Evolutionary conservation across 2,329 filamentous ascomycete genomes (phyloP).

Genomic region (Ramularia endophylla): DNA sequence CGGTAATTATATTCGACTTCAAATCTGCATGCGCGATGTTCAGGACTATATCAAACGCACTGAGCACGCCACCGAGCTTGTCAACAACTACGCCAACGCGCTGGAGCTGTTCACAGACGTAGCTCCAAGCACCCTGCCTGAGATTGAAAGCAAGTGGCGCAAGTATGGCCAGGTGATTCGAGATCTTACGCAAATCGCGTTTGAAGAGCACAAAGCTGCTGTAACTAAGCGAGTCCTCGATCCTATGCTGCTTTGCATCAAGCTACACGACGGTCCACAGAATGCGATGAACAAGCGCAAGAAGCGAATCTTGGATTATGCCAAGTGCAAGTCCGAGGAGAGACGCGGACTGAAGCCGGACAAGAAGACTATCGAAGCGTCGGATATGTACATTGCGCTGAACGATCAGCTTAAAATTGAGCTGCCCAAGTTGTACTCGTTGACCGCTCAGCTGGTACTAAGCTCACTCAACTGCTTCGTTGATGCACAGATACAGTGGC

Average conservation of each 20-base stretch:
- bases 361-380: conserved; percentile 74
- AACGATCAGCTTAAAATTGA: conserved; percentile 94
- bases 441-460: conserved; percentile 80
- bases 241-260: conserved; percentile 72
- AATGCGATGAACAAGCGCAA: conserved; percentile 90
- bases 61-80: conserved; percentile 71
- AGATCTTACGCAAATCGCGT: conserved; percentile 74
- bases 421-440: conserved; percentile 71
- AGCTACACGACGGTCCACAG: conserved; percentile 75
- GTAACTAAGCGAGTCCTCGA: conserved; percentile 80
- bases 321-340: conserved; percentile 70
- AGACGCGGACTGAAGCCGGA: conserved; percentile 81
- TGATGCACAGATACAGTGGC: conserved; percentile 79
- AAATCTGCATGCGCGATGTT: conserved; percentile 90
- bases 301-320: conserved; percentile 86
- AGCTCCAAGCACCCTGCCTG: conserved; percentile 64
- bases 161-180: conserved; percentile 82
- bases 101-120: conserved; percentile 76
- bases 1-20: conserved; percentile 85
- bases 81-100: conserved; percentile 71
- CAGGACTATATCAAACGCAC: conserved; percentile 84
- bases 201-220: conserved; percentile 70
- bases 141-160: conserved; percentile 91
- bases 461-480: conserved; percentile 79
- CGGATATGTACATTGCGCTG: conserved; percentile 83